Conservation (phyloP, 2,329 filamentous ascomycete species). For the Fusarium redolens region DNA sequence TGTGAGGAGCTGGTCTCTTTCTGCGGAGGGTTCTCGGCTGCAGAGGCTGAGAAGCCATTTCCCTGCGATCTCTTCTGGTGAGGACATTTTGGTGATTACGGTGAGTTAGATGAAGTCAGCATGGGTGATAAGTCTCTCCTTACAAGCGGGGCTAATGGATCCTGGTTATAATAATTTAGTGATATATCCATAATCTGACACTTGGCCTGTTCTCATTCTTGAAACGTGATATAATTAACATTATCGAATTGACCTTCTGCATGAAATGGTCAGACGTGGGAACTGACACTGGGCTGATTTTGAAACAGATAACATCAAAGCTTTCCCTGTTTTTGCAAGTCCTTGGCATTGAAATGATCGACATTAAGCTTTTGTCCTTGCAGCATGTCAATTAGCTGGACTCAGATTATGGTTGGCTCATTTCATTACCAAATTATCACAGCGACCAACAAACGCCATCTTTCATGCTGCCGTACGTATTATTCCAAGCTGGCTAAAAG, state of each 20-base stretch:
- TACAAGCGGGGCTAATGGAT: not conserved
- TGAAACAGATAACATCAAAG: not conserved
- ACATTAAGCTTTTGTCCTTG: not conserved
- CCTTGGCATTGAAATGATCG: too few species aligned
- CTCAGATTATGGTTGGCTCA: too few species aligned
- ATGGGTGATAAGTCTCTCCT: not conserved
- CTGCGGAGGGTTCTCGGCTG: not conserved
- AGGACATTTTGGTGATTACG: not conserved
- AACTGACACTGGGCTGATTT: not conserved
- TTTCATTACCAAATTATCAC: too few species aligned
- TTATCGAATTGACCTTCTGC: not conserved
- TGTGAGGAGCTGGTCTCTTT: not conserved
- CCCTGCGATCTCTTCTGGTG: not conserved
- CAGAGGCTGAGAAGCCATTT: slow-evolving; percentile 17
- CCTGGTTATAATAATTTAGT: not conserved
- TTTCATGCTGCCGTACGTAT: too few species aligned
- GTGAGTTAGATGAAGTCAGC: not conserved
- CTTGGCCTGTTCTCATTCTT: rapidly evolving
- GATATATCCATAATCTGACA: not conserved
- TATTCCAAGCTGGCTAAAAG: rapidly evolving
- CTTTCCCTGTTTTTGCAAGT: not conserved
- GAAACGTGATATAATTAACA: too few species aligned
- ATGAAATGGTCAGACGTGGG: not conserved
- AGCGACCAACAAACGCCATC: too few species aligned
- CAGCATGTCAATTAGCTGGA: not conserved